Evolutionary conservation across 163 green algal species (phyloP).

Genomic region (Prototheca wickerhamii): DNA sequence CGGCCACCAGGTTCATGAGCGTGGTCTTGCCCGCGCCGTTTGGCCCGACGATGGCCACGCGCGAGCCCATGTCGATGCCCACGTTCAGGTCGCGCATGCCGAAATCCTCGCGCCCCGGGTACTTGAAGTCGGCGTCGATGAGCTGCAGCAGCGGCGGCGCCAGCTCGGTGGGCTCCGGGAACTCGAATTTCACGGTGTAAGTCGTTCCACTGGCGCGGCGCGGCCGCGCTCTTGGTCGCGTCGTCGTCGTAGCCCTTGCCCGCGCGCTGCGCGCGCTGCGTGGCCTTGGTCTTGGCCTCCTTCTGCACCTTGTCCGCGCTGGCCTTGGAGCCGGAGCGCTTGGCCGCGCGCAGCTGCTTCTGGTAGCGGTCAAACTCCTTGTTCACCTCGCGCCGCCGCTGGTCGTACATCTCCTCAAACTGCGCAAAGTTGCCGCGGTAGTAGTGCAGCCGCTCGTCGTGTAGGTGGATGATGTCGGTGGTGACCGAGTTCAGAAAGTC

Average conservation of each 20-base stretch:
- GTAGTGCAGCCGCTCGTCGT: constrained; percentile 91
- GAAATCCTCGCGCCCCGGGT: constrained; percentile 90
- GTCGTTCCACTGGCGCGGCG: constrained; percentile 84
- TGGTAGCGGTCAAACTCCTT: constrained; percentile 97
- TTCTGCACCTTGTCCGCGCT: constrained; percentile 42
- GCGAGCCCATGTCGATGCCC: constrained; percentile 82
- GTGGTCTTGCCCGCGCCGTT: constrained; percentile 98
- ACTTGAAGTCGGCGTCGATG: constrained; percentile 75
- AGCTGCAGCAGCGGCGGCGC: constrained; percentile 46
- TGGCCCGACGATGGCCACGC: constrained; percentile 91
- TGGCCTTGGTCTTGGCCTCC: constrained; percentile 46
- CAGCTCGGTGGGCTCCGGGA: constrained; percentile 90
- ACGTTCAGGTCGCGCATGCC: constrained; percentile 87
- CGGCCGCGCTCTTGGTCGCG: constrained; percentile 14
- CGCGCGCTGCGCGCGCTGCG: constrained; percentile 39
- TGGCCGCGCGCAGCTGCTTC: constrained; percentile 89
- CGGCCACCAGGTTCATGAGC: constrained; percentile 94
- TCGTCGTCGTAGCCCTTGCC: constrained; percentile 34
- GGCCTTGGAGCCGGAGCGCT: constrained; percentile 24
- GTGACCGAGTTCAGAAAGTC: constrained; percentile 96
- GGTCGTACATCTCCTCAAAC: constrained; percentile 99
- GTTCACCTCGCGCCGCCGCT: constrained; percentile 78
- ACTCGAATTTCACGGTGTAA: constrained; percentile 92
- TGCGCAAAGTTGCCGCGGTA: constrained; percentile 91
- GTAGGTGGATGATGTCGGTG: constrained; percentile 99